Evolutionary conservation across 2,329 filamentous ascomycete genomes (phyloP).

Genomic region (Penicillium brasilianum): DNA sequence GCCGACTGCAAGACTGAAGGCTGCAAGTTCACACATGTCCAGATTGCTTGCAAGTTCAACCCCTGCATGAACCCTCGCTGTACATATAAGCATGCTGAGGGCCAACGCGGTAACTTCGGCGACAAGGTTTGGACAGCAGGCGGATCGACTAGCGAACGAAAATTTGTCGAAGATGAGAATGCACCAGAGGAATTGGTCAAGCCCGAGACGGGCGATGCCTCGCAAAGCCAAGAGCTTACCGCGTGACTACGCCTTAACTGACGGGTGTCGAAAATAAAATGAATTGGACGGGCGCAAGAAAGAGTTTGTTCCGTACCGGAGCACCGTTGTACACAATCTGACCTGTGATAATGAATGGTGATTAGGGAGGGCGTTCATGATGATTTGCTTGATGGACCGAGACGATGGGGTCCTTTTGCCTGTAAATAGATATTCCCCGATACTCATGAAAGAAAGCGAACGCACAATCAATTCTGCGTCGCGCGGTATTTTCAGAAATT

Average conservation of each 20-base stretch:
- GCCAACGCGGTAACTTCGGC: slow-evolving; percentile 81
- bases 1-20: slow-evolving; percentile 79
- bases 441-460: slow-evolving; percentile 20
- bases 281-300: not conserved
- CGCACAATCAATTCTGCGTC: slow-evolving; percentile 13
- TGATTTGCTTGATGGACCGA: slow-evolving; percentile 29
- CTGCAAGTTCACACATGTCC: slow-evolving; percentile 89
- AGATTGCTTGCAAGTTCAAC: slow-evolving; percentile 84
- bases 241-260: slow-evolving; percentile 38
- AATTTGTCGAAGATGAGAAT: slow-evolving; percentile 74
- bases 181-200: slow-evolving; percentile 73
- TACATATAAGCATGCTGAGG: slow-evolving; percentile 86
- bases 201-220: slow-evolving; percentile 53
- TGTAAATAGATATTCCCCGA: slow-evolving; percentile 35
- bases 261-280: slow-evolving; percentile 12
- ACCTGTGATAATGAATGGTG: slow-evolving; percentile 31
- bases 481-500: not conserved
- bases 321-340: slow-evolving; percentile 36
- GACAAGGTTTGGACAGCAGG: slow-evolving; percentile 87
- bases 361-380: slow-evolving; percentile 35
- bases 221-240: slow-evolving; percentile 39
- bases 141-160: slow-evolving; percentile 76
- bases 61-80: slow-evolving; percentile 91
- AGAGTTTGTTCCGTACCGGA: slow-evolving; percentile 10
- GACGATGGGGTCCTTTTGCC: slow-evolving; percentile 14